phyloP scores from a whole-genome alignment of 2,329 filamentous ascomycete species.

The Aureobasidium sp. region DNA sequence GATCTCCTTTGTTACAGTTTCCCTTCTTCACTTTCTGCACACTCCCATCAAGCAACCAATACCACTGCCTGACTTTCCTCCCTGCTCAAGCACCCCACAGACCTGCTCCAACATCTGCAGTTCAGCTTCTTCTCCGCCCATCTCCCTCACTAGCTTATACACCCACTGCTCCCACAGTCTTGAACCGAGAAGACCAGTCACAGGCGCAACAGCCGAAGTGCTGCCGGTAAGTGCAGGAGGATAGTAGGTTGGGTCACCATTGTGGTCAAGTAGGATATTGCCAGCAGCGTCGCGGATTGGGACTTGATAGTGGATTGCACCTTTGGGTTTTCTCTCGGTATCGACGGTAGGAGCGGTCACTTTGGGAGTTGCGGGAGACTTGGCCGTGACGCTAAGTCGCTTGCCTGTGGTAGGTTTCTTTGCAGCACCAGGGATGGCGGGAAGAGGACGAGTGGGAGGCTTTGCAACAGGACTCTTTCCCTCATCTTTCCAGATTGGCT shows the following conservation, averaged over 20 bases:
- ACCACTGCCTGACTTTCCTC: conserved; percentile 47
- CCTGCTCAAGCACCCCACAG: conserved; percentile 51
- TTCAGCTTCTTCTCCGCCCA: conserved; percentile 50
- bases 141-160: conserved; percentile 78
- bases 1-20: background rate
- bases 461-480: conserved; percentile 15
- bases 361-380: background rate
- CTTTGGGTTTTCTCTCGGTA: background rate
- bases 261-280: conserved; percentile 26
- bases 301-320: conserved; percentile 6
- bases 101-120: conserved; percentile 46
- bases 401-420: background rate
- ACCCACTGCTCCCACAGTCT: conserved; percentile 98
- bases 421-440: background rate
- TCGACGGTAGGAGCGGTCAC: too few species aligned
- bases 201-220: conserved; percentile 29
- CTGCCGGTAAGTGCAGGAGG: conserved; percentile 26
- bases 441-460: background rate
- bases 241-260: conserved; percentile 21
- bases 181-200: conserved; percentile 74
- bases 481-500: conserved; percentile 30
- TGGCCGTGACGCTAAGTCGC: background rate
- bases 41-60: conserved; percentile 55
- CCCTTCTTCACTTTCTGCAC: background rate
- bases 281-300: conserved; percentile 14